These are phyloP conservation scores for Fusarium torulosum DNA, from an alignment of 2,329 filamentous ascomycete species.

Conservation along the genomic window DNA sequence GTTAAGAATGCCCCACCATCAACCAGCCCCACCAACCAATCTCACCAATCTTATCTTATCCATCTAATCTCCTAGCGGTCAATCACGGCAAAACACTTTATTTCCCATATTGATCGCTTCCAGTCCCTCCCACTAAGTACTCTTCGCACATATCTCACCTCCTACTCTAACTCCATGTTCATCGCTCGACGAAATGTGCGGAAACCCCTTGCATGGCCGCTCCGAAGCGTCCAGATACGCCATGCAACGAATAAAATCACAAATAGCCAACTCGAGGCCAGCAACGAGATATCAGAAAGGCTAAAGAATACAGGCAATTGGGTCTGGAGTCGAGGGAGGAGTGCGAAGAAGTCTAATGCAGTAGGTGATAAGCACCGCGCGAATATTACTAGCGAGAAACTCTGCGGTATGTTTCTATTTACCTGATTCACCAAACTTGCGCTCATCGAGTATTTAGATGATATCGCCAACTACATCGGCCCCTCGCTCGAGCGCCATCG, in stretches of 20 bases:
- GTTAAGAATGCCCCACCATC: not conserved
- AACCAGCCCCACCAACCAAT: not conserved
- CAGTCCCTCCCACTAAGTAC: not conserved
- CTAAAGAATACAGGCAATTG: conserved; percentile 49
- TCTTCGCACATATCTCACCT: too few relatives aligned
- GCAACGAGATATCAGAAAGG: conserved; percentile 30
- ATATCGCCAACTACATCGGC: conserved; percentile 77
- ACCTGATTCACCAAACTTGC: too few relatives aligned
- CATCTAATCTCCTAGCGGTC: conserved; percentile 41
- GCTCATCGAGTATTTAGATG: conserved; percentile 62
- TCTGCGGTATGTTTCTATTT: conserved; percentile 59
- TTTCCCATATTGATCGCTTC: conserved; percentile 22
- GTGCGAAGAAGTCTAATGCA: conserved; percentile 20
- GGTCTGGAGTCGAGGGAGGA: conserved; percentile 19
- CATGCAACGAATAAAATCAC: conserved; percentile 1
- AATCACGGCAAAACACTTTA: conserved; percentile 37
- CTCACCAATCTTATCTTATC: conserved; percentile 25
- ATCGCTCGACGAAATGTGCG: conserved; percentile 31
- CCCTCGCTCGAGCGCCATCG: conserved; percentile 75
- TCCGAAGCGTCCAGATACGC: conserved; percentile 10
- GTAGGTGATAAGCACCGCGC: conserved; percentile 57
- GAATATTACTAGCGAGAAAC: conserved; percentile 64
- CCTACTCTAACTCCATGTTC: conserved; percentile 34
- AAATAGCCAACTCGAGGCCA: conserved; percentile 12
- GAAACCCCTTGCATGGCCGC: conserved; percentile 24